Evolutionary conservation across 345 rosid species (phyloP), one percentile per base, ranked within the genome.

Genomic region (Pistacia vera): DNA sequence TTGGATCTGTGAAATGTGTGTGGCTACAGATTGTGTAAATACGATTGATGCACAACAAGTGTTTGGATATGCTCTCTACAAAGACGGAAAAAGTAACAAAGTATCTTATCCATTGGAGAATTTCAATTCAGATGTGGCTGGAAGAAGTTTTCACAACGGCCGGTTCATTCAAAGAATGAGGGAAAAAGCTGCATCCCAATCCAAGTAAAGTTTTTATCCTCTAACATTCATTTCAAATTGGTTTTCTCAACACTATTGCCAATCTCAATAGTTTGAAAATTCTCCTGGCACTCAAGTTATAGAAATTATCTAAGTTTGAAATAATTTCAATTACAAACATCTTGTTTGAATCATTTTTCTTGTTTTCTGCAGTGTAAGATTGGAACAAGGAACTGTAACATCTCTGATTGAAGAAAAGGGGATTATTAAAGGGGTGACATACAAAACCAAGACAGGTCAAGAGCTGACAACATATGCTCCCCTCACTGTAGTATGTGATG

Each of bases 371-470:
- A 67, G 71, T 67, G 57, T 67, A 67, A 25, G 38, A 66, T 66
- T 66, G 57, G 70, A 67, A 28, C 58, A 49, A 49, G 58, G 58
- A 67, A 67, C 58, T 13, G 71, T 67, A 17, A 67, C 58, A 7
- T 67, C 38, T 67, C 58, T 67, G 20, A 49, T 49, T 49, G 58
- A 67, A 67, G 71, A 67, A 25, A 16, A 49, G 58, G 58, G 71
- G 38, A 49, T 57, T 67, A 13, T 67, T 49, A 67, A 67, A 67
- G 71, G 70, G 41, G 58, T 67, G 11, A 36, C 49, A 49, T 67
- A 67, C 58, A 67, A 67, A 49, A 49, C 55, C n/a, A 67, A 8
- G 56, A 28, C 20, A 13, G 58, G 71, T 14, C n/a, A 49, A 67
- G 14, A 48, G 12, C 12, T 51, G 1, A 30, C 33, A 30, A 57